Percentiles rank a stretch among this genome's conserved stretches.
Conservation (phyloP, 495 filamentous ascomycete genomes). For the Chaetomium tenue region DNA sequence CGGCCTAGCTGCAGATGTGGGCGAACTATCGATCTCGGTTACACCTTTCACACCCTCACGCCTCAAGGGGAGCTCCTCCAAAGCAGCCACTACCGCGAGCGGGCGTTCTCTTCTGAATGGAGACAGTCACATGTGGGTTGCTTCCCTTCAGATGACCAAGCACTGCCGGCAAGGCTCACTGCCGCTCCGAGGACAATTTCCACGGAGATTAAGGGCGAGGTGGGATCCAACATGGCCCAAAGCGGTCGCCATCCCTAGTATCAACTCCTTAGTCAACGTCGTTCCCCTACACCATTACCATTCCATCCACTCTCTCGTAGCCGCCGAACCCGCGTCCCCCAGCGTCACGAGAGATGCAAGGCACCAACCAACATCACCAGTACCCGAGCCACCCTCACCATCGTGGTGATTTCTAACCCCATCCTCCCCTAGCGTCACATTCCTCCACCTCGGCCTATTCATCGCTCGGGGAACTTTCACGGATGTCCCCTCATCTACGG, state of each 20-base stretch:
- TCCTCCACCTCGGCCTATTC: slow-evolving; percentile 4
- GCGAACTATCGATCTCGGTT: slow-evolving; percentile 18
- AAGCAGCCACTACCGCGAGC: neutral
- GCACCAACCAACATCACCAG: neutral
- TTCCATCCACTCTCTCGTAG: neutral
- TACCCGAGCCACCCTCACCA: neutral
- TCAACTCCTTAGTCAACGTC: neutral
- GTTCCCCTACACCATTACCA: slow-evolving; percentile 11
- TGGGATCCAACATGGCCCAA: neutral
- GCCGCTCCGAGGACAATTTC: neutral
- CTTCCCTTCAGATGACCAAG: neutral
- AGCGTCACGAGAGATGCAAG: neutral
- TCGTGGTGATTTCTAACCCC: neutral
- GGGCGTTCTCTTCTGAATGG: neutral
- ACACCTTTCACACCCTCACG: neutral
- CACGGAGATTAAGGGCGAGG: neutral
- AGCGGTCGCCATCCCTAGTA: neutral
- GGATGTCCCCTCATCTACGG: neutral
- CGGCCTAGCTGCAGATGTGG: neutral
- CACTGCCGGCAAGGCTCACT: neutral
- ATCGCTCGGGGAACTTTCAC: neutral
- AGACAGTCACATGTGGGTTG: neutral
- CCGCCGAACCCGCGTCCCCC: neutral
- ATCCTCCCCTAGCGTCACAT: neutral
- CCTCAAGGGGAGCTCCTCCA: neutral